phyloP scores from a whole-genome alignment of 352 stramenopile genomes.

The Phytophthora quininea region DNA sequence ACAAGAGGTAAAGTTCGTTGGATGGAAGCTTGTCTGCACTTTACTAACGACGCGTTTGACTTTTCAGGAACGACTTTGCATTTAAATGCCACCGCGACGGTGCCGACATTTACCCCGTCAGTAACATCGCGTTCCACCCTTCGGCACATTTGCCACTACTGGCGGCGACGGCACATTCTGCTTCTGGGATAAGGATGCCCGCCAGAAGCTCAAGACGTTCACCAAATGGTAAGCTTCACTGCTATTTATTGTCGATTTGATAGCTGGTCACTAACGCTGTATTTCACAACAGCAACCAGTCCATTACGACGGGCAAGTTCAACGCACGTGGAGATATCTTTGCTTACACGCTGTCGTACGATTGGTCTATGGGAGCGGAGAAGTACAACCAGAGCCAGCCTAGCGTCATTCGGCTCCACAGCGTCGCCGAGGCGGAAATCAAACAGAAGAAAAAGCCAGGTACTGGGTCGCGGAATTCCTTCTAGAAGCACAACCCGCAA shows the following conservation, averaged over 20 bases:
- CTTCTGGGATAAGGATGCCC: slow-evolving; percentile 99
- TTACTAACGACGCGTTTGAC: background rate
- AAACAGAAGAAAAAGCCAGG: slow-evolving; percentile 94
- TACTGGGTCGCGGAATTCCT: slow-evolving; percentile 60
- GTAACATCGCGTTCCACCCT: slow-evolving; percentile 91
- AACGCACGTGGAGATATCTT: slow-evolving; percentile 94
- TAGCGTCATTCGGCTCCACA: slow-evolving; percentile 95
- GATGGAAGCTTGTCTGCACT: background rate
- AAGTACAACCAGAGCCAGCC: slow-evolving; percentile 87
- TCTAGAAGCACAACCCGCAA: slow-evolving; percentile 43
- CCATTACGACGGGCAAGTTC: slow-evolving; percentile 93
- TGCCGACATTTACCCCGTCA: slow-evolving; percentile 90
- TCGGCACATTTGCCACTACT: slow-evolving; percentile 96
- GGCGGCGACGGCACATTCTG: slow-evolving; percentile 96
- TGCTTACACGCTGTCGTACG: slow-evolving; percentile 96
- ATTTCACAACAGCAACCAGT: slow-evolving; percentile 64
- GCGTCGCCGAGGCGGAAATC: slow-evolving; percentile 93
- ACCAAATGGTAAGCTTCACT: slow-evolving; percentile 58
- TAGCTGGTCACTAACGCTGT: background rate
- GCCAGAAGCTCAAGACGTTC: slow-evolving; percentile 95
- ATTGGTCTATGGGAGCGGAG: slow-evolving; percentile 95
- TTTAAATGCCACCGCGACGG: slow-evolving; percentile 93
- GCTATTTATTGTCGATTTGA: slow-evolving; percentile 3
- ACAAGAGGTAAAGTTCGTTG: slow-evolving; percentile 49
- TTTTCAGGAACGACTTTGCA: slow-evolving; percentile 81